Evolutionary conservation across 2,329 filamentous ascomycete species (phyloP).

Genomic region (Davidsoniella eucalypti): DNA sequence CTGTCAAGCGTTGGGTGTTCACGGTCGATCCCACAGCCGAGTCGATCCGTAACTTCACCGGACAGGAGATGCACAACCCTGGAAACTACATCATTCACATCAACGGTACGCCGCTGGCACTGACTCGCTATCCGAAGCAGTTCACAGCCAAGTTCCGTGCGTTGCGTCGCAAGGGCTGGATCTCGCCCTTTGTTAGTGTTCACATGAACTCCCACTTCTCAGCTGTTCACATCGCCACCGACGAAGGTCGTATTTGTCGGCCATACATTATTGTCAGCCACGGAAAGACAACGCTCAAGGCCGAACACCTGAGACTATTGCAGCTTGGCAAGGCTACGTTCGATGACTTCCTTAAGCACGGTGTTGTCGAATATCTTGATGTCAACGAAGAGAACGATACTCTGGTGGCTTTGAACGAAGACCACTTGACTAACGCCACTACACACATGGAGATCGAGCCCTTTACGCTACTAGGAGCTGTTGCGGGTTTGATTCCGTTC

Average conservation of each 20-base stretch:
- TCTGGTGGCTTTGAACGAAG: conserved; percentile 78
- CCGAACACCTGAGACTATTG: conserved; percentile 62
- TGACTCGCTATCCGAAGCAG: conserved; percentile 70
- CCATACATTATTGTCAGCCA: conserved; percentile 93
- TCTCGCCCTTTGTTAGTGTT: conserved; percentile 93
- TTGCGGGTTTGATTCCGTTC: conserved; percentile 91
- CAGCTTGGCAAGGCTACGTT: conserved; percentile 76
- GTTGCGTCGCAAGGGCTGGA: conserved; percentile 73
- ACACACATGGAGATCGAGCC: conserved; percentile 97
- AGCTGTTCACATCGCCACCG: conserved; percentile 87
- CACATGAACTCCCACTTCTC: conserved; percentile 88
- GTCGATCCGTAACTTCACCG: conserved; percentile 51
- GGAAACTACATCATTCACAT: conserved; percentile 84
- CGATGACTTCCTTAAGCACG: conserved; percentile 81
- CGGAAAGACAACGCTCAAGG: conserved; percentile 62
- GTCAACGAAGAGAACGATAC: conserved; percentile 98
- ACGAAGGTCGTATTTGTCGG: conserved; percentile 90
- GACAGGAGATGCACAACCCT: conserved; percentile 69
- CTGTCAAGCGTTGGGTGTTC: conserved; percentile 74
- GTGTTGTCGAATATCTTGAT: conserved; percentile 89
- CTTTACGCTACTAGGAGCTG: conserved; percentile 88
- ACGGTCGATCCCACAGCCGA: conserved; percentile 73
- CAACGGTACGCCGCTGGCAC: conserved; percentile 83
- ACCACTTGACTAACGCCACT: conserved; percentile 63
- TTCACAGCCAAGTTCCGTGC: conserved; percentile 76